phyloP scores from a whole-genome alignment of 192 early-diverging fungal genomes.

The Mortierella antarctica region DNA sequence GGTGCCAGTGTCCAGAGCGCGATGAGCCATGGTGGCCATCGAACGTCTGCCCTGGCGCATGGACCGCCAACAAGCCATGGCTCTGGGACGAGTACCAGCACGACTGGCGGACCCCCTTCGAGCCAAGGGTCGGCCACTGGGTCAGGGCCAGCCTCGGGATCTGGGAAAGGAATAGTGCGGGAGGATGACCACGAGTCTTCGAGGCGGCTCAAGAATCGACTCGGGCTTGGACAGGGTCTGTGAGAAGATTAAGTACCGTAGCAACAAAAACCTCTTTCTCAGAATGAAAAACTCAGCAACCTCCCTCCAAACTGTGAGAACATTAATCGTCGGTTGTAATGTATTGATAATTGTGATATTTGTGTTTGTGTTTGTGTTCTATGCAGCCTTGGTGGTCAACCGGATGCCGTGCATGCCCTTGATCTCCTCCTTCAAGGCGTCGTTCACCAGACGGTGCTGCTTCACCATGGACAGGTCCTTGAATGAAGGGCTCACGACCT shows the following conservation, averaged over 20 bases:
- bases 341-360: background rate
- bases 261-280: too few species aligned
- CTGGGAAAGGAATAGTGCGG: constrained; percentile 11
- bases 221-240: constrained; percentile 25
- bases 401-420: constrained; percentile 93
- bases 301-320: too few species aligned
- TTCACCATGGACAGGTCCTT: constrained; percentile 81
- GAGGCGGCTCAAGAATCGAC: constrained; percentile 22
- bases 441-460: constrained; percentile 92
- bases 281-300: too few species aligned
- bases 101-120: background rate
- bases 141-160: background rate
- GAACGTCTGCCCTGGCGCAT: background rate
- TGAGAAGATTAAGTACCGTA: background rate
- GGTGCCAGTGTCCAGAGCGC: constrained; percentile 37
- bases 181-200: constrained; percentile 28
- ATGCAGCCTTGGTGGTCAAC: constrained; percentile 54
- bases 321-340: too few species aligned
- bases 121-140: background rate
- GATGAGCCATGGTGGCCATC: constrained; percentile 6
- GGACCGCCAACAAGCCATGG: constrained; percentile 17
- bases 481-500: constrained; percentile 84
- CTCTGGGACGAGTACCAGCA: background rate
- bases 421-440: constrained; percentile 88
- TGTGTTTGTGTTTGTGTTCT: background rate